A percentile compares a stretch with the other conserved stretches of the same genome.
Conservation (phyloP, 139 green algal genomes). For the Volvox reticuliferus region DNA sequence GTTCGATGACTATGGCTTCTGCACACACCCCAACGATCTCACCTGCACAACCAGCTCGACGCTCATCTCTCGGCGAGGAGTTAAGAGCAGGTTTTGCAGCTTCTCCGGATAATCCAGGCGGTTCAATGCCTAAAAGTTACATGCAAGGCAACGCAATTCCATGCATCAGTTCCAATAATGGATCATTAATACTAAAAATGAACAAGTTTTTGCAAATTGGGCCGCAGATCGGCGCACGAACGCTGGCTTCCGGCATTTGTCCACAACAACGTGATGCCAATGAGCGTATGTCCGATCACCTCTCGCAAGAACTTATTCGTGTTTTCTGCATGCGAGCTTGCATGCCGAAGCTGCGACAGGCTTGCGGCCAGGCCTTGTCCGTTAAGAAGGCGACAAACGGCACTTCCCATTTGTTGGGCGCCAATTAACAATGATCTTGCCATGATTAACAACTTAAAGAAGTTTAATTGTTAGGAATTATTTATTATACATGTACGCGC, state of each 20-base stretch:
- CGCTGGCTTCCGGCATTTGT: too few relatives aligned
- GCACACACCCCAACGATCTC: neutral
- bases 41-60: constrained; percentile 87
- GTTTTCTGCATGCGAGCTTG: constrained; percentile 79
- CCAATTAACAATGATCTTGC: neutral
- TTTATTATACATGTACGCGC: neutral
- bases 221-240: too few relatives aligned
- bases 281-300: constrained; percentile 45
- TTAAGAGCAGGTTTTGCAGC: constrained; percentile 86
- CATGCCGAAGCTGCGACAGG: neutral
- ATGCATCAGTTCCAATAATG: too few relatives aligned
- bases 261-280: too few relatives aligned
- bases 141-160: neutral
- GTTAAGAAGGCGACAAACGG: neutral
- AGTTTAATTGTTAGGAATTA: neutral
- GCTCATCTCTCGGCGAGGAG: constrained; percentile 78
- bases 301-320: constrained; percentile 87
- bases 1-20: too few relatives aligned
- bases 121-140: constrained; percentile 68
- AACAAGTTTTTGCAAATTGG: too few relatives aligned
- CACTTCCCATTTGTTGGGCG: neutral
- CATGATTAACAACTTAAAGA: neutral
- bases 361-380: neutral
- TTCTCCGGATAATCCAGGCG: constrained; percentile 82
- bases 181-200: too few relatives aligned